Evolutionary conservation across 2,329 filamentous ascomycete species (phyloP).

Genomic region (Pseudodiploospora longispora): DNA sequence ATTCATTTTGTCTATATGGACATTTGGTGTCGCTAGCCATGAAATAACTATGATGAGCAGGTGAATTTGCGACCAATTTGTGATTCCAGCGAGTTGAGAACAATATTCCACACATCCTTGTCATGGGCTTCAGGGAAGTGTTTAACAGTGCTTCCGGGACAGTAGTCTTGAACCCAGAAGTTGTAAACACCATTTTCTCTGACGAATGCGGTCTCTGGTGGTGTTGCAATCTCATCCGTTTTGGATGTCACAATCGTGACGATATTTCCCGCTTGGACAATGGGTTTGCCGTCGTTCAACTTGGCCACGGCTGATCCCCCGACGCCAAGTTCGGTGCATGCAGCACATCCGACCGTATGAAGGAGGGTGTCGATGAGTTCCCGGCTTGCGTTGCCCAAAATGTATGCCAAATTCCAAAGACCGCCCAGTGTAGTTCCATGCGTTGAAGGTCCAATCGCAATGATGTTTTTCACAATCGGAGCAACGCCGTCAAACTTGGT

Average conservation of each 20-base stretch:
- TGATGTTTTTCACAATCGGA: slow-evolving; percentile 10
- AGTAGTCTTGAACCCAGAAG: slow-evolving; percentile 12
- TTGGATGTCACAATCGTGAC: slow-evolving; percentile 10
- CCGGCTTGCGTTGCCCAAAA: not conserved
- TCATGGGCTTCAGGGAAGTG: slow-evolving; percentile 10
- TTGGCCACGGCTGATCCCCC: slow-evolving; percentile 4
- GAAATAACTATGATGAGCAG: too few species aligned
- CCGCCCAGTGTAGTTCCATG: slow-evolving; percentile 15
- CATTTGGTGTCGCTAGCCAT: too few species aligned
- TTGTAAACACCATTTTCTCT: slow-evolving; percentile 10
- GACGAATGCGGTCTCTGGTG: slow-evolving; percentile 10
- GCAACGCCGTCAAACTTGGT: slow-evolving; percentile 12
- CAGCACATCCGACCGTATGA: slow-evolving; percentile 6
- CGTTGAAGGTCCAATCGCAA: slow-evolving; percentile 13
- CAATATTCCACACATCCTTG: slow-evolving; percentile 11
- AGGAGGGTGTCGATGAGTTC: not conserved
- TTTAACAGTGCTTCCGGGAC: slow-evolving; percentile 7
- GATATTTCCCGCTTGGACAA: slow-evolving; percentile 9
- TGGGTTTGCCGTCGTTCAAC: slow-evolving; percentile 10
- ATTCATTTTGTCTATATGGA: too few species aligned
- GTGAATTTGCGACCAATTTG: slow-evolving; percentile 6
- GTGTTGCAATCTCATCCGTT: slow-evolving; percentile 10
- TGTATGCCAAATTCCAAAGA: slow-evolving; percentile 8
- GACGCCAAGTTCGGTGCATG: slow-evolving; percentile 9
- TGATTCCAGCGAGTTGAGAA: slow-evolving; percentile 10